These are phyloP conservation scores for Tubosaeta brunneosetosa DNA, from an alignment of 768 basidiomycete species.

Conservation along the genomic window DNA sequence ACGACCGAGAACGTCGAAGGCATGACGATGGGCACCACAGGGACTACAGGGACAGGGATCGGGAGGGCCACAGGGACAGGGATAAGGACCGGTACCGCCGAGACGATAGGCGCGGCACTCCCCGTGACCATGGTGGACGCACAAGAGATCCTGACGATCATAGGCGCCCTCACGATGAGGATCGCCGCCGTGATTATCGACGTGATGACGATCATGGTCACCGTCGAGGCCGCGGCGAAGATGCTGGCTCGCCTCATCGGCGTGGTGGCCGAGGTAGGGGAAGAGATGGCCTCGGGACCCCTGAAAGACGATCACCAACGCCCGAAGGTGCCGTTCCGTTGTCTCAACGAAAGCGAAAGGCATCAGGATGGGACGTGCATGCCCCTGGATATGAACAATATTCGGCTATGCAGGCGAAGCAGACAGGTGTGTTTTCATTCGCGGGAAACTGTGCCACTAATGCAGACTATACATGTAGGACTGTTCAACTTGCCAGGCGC, in stretches of 20 bases:
- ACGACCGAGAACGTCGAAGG: conserved; percentile 62
- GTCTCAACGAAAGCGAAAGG: conserved; percentile 81
- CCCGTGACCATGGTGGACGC: conserved; percentile 43
- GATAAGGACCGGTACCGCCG: conserved; percentile 38
- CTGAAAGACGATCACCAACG: conserved; percentile 83
- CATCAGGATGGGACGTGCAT: conserved; percentile 95
- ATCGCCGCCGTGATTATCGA: conserved; percentile 45
- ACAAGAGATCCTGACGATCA: conserved; percentile 45
- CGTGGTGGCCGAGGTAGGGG: conserved; percentile 47
- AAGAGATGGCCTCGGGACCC: conserved; percentile 53
- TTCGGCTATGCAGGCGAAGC: conserved; percentile 95
- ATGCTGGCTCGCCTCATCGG: conserved; percentile 35
- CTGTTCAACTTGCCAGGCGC: conserved; percentile 95
- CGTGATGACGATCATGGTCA: conserved; percentile 39
- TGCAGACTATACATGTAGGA: conserved; percentile 44
- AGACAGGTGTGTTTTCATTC: conserved; percentile 63
- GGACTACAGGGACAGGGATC: conserved; percentile 44
- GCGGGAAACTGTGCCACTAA: background rate
- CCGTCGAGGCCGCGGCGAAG: conserved; percentile 35
- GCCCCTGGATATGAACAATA: conserved; percentile 95
- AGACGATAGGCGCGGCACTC: conserved; percentile 49
- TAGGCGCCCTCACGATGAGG: conserved; percentile 43
- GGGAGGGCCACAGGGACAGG: conserved; percentile 31
- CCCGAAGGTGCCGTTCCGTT: conserved; percentile 79
- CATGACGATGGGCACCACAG: conserved; percentile 54